Conservation (phyloP, 2,329 filamentous ascomycete genomes). For the Fusarium sp. region DNA sequence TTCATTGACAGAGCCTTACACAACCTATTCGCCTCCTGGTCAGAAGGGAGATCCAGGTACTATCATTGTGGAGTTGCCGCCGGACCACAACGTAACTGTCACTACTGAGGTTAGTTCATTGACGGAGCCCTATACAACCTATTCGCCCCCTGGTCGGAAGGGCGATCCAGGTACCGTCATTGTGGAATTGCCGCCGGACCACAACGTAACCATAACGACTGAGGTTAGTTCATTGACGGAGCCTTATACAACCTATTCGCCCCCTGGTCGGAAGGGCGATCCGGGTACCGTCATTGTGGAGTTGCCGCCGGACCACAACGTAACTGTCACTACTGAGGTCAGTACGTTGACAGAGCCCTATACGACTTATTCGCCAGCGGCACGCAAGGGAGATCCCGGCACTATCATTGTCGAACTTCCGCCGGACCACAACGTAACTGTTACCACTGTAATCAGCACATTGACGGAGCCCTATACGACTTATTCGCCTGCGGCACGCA, state of each 20-base stretch:
- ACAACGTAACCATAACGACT: conserved; percentile 21
- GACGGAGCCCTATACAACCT: not conserved
- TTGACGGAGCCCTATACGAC: conserved; percentile 23
- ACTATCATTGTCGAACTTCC: conserved; percentile 27
- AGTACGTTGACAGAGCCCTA: conserved; percentile 20
- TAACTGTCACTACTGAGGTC: conserved; percentile 19
- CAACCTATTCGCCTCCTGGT: conserved; percentile 23
- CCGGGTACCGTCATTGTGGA: not conserved
- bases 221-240: not conserved
- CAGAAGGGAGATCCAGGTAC: conserved; percentile 25
- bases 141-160: not conserved
- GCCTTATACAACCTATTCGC: not conserved
- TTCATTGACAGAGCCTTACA: conserved; percentile 21
- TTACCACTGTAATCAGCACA: conserved; percentile 15
- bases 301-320: conserved; percentile 24
- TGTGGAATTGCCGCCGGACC: conserved; percentile 25
- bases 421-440: conserved; percentile 25
- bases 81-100: conserved; percentile 12
- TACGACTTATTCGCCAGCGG: conserved; percentile 19
- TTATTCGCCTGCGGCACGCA: conserved; percentile 10
- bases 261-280: not conserved
- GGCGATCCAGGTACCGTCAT: conserved; percentile 17
- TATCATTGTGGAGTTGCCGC: conserved; percentile 18
- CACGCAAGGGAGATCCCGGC: conserved; percentile 20
- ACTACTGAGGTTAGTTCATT: not conserved